Conservation (phyloP, 2,329 filamentous ascomycete species). For the Fusarium floridanum region DNA sequence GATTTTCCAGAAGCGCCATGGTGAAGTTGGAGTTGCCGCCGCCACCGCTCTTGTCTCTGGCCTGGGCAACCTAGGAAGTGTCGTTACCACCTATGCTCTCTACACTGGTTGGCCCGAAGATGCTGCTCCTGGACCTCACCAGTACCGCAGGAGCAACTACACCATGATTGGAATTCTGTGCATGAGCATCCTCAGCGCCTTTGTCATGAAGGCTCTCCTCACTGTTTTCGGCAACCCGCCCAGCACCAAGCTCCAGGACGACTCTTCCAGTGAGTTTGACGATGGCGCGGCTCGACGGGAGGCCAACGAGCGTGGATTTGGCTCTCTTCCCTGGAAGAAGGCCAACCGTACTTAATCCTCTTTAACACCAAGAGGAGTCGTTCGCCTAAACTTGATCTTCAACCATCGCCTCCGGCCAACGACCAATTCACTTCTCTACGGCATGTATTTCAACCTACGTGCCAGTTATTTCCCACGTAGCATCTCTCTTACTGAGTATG, state of each 20-base stretch:
- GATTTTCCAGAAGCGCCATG: conserved; percentile 89
- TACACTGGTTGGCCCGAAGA: conserved; percentile 90
- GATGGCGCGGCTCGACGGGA: conserved; percentile 74
- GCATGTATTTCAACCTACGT: conserved; percentile 56
- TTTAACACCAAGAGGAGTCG: conserved; percentile 21
- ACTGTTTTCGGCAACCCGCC: conserved; percentile 68
- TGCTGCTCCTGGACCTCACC: conserved; percentile 73
- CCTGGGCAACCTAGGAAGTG: conserved; percentile 86
- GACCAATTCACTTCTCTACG: conserved; percentile 21
- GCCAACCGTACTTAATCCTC: conserved; percentile 41
- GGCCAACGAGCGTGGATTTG: conserved; percentile 69
- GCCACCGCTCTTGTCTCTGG: conserved; percentile 89
- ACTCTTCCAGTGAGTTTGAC: conserved; percentile 61
- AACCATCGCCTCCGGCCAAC: conserved; percentile 43
- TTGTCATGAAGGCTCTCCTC: conserved; percentile 76
- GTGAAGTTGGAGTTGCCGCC: conserved; percentile 90
- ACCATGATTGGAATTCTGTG: conserved; percentile 89
- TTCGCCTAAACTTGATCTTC: conserved; percentile 42
- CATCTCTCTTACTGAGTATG: conserved; percentile 9
- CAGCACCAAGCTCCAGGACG: conserved; percentile 59
- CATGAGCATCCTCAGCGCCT: conserved; percentile 79
- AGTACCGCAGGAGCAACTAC: conserved; percentile 86
- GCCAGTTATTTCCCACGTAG: conserved; percentile 30
- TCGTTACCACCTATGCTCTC: conserved; percentile 88
- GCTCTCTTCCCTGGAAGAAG: conserved; percentile 55